Evolutionary conservation across 768 basidiomycete genomes (phyloP), one percentile per base, ranked within the genome.

Genomic region (Grammothele lineata): DNA sequence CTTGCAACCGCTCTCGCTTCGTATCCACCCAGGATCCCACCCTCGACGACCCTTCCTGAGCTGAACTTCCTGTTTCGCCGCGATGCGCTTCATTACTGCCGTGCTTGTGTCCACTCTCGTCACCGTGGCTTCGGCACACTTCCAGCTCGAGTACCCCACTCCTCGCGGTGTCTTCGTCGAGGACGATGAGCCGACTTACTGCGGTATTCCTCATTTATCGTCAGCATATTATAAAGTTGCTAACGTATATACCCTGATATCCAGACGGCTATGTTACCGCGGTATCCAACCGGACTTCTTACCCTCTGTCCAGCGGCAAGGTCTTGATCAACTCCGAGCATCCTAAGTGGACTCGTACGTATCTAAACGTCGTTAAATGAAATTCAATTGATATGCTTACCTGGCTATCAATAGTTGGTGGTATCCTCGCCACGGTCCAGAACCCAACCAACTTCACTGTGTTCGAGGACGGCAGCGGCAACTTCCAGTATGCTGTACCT

Each of bases 61-160:
- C n/a, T n/a, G n/a, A n/a, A n/a, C n/a, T n/a, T n/a, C 47, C 19
- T 33, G 43, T 14, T 25, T 43, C 19, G 37, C 45, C 15, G 49
- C 7, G 38, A 75, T 76, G 73, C 62, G 51, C 48, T 52, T 69
- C 55, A 19, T 67, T 23, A 49, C 66, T 47, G 38, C 72, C 37
- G 33, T 66, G 47, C 26, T 76, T 47, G 46, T 78, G 22, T 58
- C 65, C 30, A 56, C 63, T 27, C 62, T 77, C 21, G 40, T 60
- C 43, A 52, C 58, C 40, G 53, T 40, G 19, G 65, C 69, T 12
- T 58, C 73, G 26, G 62, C 87, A 7, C 91, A 94, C 65, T 93
- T 92, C 68, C 83, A 85, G 55, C 71, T 92, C 35, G 76, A 83
- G 57, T 92, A 78, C 63, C 92, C 91, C 15, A 54, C 70, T 1